These are phyloP conservation scores for Lathyrus oleraceus DNA, from an alignment of 306 rosid genomes.

Conservation along the genomic window DNA sequence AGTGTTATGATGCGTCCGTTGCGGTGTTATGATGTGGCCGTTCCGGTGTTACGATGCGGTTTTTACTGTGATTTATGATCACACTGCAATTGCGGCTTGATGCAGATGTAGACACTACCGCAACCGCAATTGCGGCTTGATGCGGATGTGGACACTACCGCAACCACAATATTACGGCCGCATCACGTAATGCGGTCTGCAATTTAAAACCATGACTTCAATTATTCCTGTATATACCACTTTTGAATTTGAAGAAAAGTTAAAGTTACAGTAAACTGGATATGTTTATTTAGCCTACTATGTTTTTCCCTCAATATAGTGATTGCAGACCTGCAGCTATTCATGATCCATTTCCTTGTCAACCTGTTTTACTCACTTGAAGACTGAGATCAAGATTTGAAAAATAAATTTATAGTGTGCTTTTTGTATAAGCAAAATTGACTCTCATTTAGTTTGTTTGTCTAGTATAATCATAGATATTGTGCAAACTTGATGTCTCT, in stretches of 20 bases:
- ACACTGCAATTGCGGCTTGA: too few species aligned
- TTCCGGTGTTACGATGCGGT: too few species aligned
- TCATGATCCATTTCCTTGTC: neutral
- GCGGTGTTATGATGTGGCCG: too few species aligned
- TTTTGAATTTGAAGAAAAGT: slow-evolving; percentile 19
- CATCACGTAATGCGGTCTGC: too few species aligned
- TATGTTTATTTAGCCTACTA: neutral
- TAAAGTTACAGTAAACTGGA: neutral
- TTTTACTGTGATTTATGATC: too few species aligned
- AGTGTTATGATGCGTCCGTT: too few species aligned
- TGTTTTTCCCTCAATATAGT: neutral
- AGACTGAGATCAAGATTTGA: slow-evolving; percentile 4
- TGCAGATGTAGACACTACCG: too few species aligned
- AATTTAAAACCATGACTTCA: neutral
- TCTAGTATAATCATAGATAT: neutral
- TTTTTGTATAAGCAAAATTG: neutral
- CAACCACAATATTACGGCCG: too few species aligned
- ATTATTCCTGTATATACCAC: neutral
- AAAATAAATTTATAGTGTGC: neutral
- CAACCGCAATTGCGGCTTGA: too few species aligned
- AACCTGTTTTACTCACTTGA: slow-evolving; percentile 7
- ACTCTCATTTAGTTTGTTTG: too few species aligned
- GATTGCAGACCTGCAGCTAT: slow-evolving; percentile 2
- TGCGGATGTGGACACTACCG: too few species aligned
- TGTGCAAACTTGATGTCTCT: neutral